Conservation (phyloP, 2,329 filamentous ascomycete species). For the Apiospora sp. region DNA sequence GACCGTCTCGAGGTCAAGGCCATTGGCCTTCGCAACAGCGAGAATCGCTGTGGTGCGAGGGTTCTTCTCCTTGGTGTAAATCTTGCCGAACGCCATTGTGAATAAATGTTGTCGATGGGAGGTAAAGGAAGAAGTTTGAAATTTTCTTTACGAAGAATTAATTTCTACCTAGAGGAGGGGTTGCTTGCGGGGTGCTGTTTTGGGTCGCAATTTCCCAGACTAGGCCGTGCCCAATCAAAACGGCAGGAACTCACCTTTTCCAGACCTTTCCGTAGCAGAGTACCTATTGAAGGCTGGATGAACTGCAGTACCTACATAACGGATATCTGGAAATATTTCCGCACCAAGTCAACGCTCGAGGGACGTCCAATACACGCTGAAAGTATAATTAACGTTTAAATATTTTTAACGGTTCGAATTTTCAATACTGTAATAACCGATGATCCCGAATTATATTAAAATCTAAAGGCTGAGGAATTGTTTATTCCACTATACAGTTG, state of each 20-base stretch:
- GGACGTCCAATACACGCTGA: no score
- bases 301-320: no score
- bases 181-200: not conserved
- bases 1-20: slow-evolving; percentile 88
- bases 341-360: no score
- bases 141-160: slow-evolving; percentile 7
- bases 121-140: slow-evolving; percentile 24
- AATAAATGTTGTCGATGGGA: slow-evolving; percentile 37
- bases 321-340: no score
- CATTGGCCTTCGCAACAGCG: slow-evolving; percentile 97
- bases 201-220: slow-evolving; percentile 11
- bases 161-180: not conserved
- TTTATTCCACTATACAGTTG: no score
- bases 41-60: slow-evolving; percentile 87
- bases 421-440: no score
- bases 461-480: no score
- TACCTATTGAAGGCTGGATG: no score
- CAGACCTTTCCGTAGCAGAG: not conserved
- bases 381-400: no score
- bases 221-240: slow-evolving; percentile 4
- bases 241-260: not conserved
- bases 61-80: slow-evolving; percentile 84
- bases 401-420: no score
- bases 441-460: no score
- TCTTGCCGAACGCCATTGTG: slow-evolving; percentile 94